Evolutionary conservation across 2,329 filamentous ascomycete genomes (phyloP), one percentile per base, ranked within the genome.

Genomic region (Epichloe gansuensis): DNA sequence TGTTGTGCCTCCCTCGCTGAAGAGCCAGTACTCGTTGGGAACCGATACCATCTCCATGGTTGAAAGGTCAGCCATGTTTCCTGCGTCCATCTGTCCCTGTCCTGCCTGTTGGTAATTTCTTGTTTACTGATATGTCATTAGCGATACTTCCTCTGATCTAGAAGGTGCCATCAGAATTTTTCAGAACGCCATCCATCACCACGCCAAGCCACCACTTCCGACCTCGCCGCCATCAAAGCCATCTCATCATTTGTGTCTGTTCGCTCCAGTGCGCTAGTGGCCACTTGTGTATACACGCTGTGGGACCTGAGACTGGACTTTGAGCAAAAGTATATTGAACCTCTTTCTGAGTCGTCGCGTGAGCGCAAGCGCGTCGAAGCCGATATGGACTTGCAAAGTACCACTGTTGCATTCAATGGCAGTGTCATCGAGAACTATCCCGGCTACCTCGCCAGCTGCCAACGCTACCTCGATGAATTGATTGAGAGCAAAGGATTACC

Each of bases 371-470:
- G 76, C 38, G 70, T 77, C 0, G 79, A 82, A 58, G 68, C 69
- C 15, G 80, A 81, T 56, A 70, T 69, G 2, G 65, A 70, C 44
- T 63, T 76, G 7, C 62, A 64, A 37, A 68, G 70, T 52, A 82
- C 79, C 3, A 75, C 78, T 2, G 80, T 91, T n/a, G 85, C 85
- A 3, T 91, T 85, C 67, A 90, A 88, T 62, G 87, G 87, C 45
- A 86, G 83, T 31, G 85, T 91, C 48, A 82, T 91, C 50, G 86
- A 91, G 67, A 83, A 84, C 60, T 91, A 91, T 62, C 86, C 87
- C 0, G 71, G 73, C 7, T 91, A 89, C 65, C 72, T 77, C 23
- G 67, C 66, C 35, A 74, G 70, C 43, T 83, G 82, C 61, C 86
- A 91, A 64, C 63, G 63, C 5, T 81, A 82, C 59, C 68, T 91